Base-by-base conservation (phyloP, 2,329 filamentous ascomycete species). In the Sporothrix brasiliensis region DNA sequence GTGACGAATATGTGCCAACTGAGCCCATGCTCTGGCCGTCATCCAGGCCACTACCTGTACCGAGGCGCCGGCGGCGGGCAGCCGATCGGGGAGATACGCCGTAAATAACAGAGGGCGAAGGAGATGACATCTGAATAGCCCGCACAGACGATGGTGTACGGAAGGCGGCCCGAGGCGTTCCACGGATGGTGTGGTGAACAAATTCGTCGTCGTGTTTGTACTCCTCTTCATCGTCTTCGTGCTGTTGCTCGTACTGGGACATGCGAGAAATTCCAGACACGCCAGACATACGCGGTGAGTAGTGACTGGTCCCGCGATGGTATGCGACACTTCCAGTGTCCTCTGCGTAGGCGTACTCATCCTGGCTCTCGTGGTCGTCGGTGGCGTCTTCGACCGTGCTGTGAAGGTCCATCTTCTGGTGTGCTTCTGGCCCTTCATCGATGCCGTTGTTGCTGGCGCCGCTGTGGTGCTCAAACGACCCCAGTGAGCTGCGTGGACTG, bases 111-210 rank as follows among this genome's bases (percentile, higher is more conserved):
- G 88, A 89, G 0, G 84, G 81, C 0, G 88, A 81, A 0, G 89
- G 90, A 0, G 89, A 91, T 1, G 86, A 85, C 88, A 92, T 91
- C 74, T 92, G 91, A 80, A 92, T 84, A 1, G 89, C 88, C 66
- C 88, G 87, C 9, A 92, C 87, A 14, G 88, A 89, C 1, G 89
- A 90, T 0, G 90, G 87, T 14, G 90, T 90, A 63, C 90, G 85
- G 77, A 93, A 92, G 1, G 87, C 85, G 5, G 88, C 86, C 2
- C 90, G 85, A 10, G 85, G 84, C 9, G 86, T 87, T 9, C 84
- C 84, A 68, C 89, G 86, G 27, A 60, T 49, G 0, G 85, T 81
- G n/a, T 85, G 86, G 2, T 86, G 83, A 1, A 84, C 75, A 72
- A 86, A 86, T 19, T 84, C 80, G 0, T 84, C 81, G 13, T 81